Conservation (phyloP, 1,139 yeast genomes). For the Sugiyamaella sp. region DNA sequence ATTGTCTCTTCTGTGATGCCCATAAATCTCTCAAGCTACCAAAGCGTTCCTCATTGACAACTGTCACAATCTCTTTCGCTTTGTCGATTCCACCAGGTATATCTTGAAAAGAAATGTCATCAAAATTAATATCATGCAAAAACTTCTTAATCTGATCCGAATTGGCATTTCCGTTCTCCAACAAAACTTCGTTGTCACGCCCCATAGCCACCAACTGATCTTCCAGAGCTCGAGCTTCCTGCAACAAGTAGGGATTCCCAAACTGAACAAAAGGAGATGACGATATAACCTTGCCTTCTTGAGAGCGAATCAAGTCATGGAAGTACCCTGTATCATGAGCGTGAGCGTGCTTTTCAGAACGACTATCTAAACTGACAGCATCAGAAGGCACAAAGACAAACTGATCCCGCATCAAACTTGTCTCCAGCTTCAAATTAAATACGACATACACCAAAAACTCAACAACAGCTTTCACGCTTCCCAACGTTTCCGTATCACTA, state of each 20-base stretch:
- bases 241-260: conserved; percentile 64
- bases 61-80: conserved; percentile 31
- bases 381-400: conserved; percentile 53
- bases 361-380: conserved; percentile 25
- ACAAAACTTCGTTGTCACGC: conserved; percentile 34
- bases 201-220: conserved; percentile 46
- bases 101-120: conserved; percentile 22
- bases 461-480: conserved; percentile 72
- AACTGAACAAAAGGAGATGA: conserved; percentile 77
- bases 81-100: conserved; percentile 36
- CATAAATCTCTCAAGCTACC: conserved; percentile 37
- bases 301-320: conserved; percentile 54
- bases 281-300: conserved; percentile 58
- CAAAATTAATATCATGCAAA: conserved; percentile 26
- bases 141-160: conserved; percentile 22
- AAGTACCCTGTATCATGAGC: conserved; percentile 41
- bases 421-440: conserved; percentile 78
- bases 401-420: conserved; percentile 76
- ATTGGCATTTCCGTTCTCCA: conserved; percentile 23
- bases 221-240: conserved; percentile 59
- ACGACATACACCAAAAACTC: conserved; percentile 80
- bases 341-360: conserved; percentile 21
- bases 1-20: conserved; percentile 50
- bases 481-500: conserved; percentile 56
- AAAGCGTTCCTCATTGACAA: conserved; percentile 26